Evolutionary conservation across 2,329 filamentous ascomycete species (phyloP).

Genomic region (Colletotrichum musae): DNA sequence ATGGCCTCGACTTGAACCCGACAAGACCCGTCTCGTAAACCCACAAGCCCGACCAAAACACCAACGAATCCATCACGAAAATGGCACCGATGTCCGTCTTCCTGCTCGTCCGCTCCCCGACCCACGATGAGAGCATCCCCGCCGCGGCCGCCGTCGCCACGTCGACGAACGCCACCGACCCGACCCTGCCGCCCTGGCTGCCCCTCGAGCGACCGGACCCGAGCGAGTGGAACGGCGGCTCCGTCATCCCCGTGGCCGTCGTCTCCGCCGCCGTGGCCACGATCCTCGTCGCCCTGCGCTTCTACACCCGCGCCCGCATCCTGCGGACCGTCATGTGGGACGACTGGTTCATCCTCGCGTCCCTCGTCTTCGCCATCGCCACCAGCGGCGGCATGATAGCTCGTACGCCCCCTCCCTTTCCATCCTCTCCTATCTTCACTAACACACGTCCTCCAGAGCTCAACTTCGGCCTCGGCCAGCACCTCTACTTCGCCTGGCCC

Average conservation of each 20-base stretch:
- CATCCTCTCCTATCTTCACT: neutral
- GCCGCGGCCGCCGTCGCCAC: constrained; percentile 3
- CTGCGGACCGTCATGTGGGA: constrained; percentile 52
- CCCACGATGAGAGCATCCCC: neutral
- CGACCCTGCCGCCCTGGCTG: constrained; percentile 20
- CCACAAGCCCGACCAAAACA: neutral
- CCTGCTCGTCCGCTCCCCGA: constrained; percentile 17
- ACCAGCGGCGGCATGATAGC: constrained; percentile 39
- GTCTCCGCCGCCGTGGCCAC: constrained; percentile 46
- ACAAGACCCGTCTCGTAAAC: neutral
- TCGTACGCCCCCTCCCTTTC: constrained; percentile 19
- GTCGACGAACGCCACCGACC: constrained; percentile 1
- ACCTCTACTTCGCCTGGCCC: constrained; percentile 24
- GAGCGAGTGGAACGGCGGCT: constrained; percentile 38
- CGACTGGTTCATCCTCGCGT: constrained; percentile 52
- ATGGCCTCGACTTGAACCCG: constrained; percentile 22
- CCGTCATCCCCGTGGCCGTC: constrained; percentile 42
- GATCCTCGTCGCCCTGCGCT: constrained; percentile 48
- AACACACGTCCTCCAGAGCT: constrained; percentile 29
- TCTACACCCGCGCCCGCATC: constrained; percentile 52
- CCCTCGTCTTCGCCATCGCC: constrained; percentile 45
- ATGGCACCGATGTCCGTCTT: constrained; percentile 26
- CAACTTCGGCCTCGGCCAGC: constrained; percentile 33
- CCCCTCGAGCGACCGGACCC: constrained; percentile 10
- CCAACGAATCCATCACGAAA: no score